Evolutionary conservation across 139 green algal species (phyloP), one percentile per base, ranked within the genome.

Genomic region (Trebouxia sp.): DNA sequence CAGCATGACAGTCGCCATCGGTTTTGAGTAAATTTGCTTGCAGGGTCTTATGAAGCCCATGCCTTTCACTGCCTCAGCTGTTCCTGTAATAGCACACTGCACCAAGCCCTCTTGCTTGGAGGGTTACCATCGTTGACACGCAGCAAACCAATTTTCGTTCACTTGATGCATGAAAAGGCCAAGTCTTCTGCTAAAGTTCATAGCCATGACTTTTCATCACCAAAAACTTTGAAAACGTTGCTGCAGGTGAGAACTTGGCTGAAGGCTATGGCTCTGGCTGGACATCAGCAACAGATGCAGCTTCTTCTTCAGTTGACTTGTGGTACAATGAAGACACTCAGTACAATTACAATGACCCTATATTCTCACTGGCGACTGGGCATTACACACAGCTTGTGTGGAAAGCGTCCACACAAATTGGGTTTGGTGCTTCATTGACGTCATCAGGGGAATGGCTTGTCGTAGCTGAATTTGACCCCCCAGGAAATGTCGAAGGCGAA

Each of bases 371-470:
- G 9, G 62, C 9, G 5, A 45, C 32, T 28, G 62, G 62, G 20
- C 62, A 72, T 45, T 72, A 45, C 35, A 72, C 62, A 12, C 62
- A 72, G 62, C 62, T 72, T 6, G 62, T 72, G 10, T 72, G 62
- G 62, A n/a, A 11, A 10, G 62, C 62, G 5, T 72, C 62, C 11
- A 72, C 35, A 5, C 62, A 72, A 15, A 72, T 72, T 45, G 62
- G 62, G n/a, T 72, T 72, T 45, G 62, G 62, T 5, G 62, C 62
- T 24, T 26, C 32, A 22, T 26, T 72, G 32, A 24, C 62, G 0
- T 41, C 62, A 6, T 42, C 8, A 30, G 62, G 62, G 11, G 32
- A 72, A 10, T 72, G 62, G 62, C 14, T 72, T 6, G 35, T 72
- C 15, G 62, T 72, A 8, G 62, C 62, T 30, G 62, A 72, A 3